Percentiles rank a stretch among this genome's conserved stretches.
phyloP scores from a whole-genome alignment of 495 filamentous ascomycete species.

The Penicillium atrosanguineum region DNA sequence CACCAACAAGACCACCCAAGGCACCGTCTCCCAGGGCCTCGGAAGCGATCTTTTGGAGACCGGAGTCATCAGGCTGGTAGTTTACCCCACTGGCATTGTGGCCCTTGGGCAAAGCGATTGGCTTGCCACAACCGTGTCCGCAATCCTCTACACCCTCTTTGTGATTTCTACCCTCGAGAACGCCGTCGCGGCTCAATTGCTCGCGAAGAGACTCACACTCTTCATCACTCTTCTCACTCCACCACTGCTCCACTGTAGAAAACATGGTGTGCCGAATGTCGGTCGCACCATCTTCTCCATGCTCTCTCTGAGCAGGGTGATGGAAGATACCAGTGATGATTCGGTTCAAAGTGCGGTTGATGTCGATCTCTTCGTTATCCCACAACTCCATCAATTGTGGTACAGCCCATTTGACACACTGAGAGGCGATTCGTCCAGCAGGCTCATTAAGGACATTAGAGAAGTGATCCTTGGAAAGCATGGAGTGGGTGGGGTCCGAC shows the following conservation, averaged over 20 bases:
- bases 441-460: slow-evolving; percentile 84
- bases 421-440: slow-evolving; percentile 76
- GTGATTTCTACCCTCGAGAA: slow-evolving; percentile 73
- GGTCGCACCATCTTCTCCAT: slow-evolving; percentile 67
- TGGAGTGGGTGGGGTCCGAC: slow-evolving; percentile 87
- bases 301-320: slow-evolving; percentile 71
- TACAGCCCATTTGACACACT: slow-evolving; percentile 75
- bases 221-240: slow-evolving; percentile 60
- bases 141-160: slow-evolving; percentile 79
- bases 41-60: slow-evolving; percentile 40
- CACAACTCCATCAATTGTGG: slow-evolving; percentile 82
- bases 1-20: slow-evolving; percentile 51
- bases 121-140: slow-evolving; percentile 81
- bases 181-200: slow-evolving; percentile 73
- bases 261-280: slow-evolving; percentile 80
- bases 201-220: slow-evolving; percentile 62
- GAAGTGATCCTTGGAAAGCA: slow-evolving; percentile 94
- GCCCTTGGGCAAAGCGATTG: slow-evolving; percentile 54
- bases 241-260: slow-evolving; percentile 73
- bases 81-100: slow-evolving; percentile 26
- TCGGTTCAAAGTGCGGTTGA: slow-evolving; percentile 62
- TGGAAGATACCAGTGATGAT: slow-evolving; percentile 84
- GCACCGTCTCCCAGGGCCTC: slow-evolving; percentile 47
- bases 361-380: slow-evolving; percentile 71
- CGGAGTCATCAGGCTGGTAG: slow-evolving; percentile 23